Evolutionary conservation across 148 eudicot genomes (phyloP), one percentile per base, ranked within the genome.

Genomic region (Oxyria digyna): DNA sequence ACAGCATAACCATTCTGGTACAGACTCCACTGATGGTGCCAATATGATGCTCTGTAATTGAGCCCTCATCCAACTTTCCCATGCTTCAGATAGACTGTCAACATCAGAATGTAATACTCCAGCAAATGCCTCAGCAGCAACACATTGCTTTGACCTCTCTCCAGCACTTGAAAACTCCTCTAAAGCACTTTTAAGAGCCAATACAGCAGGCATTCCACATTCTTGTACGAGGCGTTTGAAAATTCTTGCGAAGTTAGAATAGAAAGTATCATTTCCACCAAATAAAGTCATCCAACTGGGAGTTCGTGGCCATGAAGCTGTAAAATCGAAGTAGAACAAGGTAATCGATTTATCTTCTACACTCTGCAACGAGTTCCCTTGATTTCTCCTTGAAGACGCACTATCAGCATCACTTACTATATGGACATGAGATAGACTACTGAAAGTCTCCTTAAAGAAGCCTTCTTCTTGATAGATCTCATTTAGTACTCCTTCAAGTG

Each of bases 291-390:
- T 95, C 99, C 99, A 95, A 78, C 85, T 95, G 65, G 99, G 99
- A 67, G 97, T 95, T 42, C 99, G 87, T 50, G 99, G 99, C 99
- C 99, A 95, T 64, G 97, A 87, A 75, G 99, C 84, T 35, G 93
- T 88, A 75, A 95, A 95, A 71, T 95, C 97, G 74, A 91, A 95
- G 83, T 88, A 95, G 85, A 95, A 95, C 74, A 81, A 90, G 69
- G 99, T 91, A 63, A 95, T 87, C 27, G 97, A 95, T 83, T 95
- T 95, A 78, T 95, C 99, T 32, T 97, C 99, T 76, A 87, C 80
- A 74, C 96, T 95, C 87, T 95, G 99, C 71, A 91, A 86, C 65
- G 96, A 88, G 76, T 64, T 85, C 67, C 96, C 91, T 38, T 88
- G 82, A 74, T 80, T 71, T 72, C 89, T 88, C 74, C 87, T 79